Conservation (phyloP, 2,329 filamentous ascomycete species). For the Exophiala mesophila region DNA sequence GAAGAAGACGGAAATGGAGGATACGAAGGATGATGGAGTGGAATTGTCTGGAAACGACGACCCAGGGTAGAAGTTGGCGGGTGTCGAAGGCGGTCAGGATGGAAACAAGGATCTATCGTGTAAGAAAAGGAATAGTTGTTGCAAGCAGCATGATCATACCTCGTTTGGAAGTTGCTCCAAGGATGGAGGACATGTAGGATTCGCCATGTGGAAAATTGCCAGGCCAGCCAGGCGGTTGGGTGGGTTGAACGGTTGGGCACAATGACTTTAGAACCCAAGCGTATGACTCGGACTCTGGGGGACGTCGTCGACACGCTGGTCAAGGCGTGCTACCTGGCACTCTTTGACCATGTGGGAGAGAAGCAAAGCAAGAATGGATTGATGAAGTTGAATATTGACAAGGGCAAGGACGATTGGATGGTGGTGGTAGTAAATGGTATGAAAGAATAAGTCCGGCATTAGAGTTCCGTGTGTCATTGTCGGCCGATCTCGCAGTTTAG, state of each 20-base stretch:
- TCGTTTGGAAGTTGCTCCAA: slow-evolving; percentile 32
- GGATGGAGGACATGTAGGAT: slow-evolving; percentile 16
- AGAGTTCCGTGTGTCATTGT: neutral
- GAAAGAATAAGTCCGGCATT: neutral
- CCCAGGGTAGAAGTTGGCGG: slow-evolving; percentile 51
- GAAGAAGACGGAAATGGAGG: slow-evolving; percentile 59
- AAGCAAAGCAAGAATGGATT: too few relatives aligned
- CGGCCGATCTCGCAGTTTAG: neutral
- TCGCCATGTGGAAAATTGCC: too few relatives aligned
- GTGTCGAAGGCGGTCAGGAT: slow-evolving; percentile 48
- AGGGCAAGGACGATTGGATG: neutral
- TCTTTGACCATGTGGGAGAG: too few relatives aligned
- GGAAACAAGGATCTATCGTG: slow-evolving; percentile 46
- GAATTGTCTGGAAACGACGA: slow-evolving; percentile 58
- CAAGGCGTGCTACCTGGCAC: too few relatives aligned
- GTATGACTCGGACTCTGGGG: too few relatives aligned
- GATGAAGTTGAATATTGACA: too few relatives aligned
- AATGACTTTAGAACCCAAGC: too few relatives aligned
- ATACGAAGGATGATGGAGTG: slow-evolving; percentile 59
- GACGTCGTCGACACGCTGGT: too few relatives aligned
- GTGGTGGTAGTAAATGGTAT: neutral
- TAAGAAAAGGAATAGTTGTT: neutral
- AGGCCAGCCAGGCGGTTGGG: too few relatives aligned
- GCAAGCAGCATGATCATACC: slow-evolving; percentile 23
- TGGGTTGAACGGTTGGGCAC: too few relatives aligned